Evolutionary conservation across 345 rosid genomes (phyloP), one percentile per base, ranked within the genome.

Genomic region (Populus simonii): DNA sequence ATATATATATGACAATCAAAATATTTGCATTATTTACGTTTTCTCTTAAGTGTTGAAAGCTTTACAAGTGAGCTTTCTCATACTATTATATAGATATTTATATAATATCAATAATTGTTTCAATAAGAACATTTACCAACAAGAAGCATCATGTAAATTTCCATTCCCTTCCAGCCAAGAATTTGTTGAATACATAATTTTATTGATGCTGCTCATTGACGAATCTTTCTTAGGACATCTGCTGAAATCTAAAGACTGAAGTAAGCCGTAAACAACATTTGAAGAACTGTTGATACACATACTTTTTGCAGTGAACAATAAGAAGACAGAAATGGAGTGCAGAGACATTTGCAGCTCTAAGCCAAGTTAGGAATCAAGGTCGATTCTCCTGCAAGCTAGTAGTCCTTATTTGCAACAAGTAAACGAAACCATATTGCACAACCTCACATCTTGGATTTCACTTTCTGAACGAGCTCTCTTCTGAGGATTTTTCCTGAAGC

Each of bases 401-500:
- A 7, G 59, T 20, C 22, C 7, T 53, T 7, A 7, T 53, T 20
- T 18, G 61, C 61, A 53, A 20, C 63, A 57, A 57, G 27, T 57
- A 57, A 22, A 0, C 29, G 2, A 23, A 10, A 57, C 3, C 11
- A 23, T 23, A 57, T 9, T 5, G 63, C 8, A n/a, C 5, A 57
- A 15, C 17, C 8, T 89, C 81, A 94, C 61, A 94, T 85, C 76
- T 89, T 96, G 43, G 99, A 85, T 84, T 87, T 78, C 29, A 86
- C 90, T 88, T 89, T 81, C 47, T 61, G 91, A 6, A 87, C 85
- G 61, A 96, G 92, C 80, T 90, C 95, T 80, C 94, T 87, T 81
- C 98, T 89, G 71, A 96, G 85, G 75, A 91, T 91, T 82, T 96
- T 96, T 69, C 99, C 98, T 1, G 99, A 83, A 33, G 85, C 90